Conservation (phyloP, 306 rosid genomes). For the Urtica urens region DNA sequence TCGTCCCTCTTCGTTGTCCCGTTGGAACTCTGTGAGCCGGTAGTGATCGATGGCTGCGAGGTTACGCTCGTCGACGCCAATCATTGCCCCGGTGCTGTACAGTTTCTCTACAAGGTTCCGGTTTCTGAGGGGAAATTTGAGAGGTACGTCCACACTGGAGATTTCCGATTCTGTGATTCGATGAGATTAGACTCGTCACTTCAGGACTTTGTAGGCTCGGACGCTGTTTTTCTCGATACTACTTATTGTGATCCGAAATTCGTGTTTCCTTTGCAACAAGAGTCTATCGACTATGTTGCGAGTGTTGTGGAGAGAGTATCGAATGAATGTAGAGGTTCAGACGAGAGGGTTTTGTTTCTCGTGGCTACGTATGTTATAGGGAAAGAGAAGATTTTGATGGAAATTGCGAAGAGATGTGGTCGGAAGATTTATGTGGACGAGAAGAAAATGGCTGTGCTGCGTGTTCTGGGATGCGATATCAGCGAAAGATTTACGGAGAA, state of each 20-base stretch:
- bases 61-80: conserved; percentile 62
- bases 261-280: conserved; percentile 58
- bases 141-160: conserved; percentile 86
- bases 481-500: conserved; percentile 59
- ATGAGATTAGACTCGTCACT: conserved; percentile 38
- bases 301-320: conserved; percentile 29
- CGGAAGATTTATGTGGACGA: conserved; percentile 63
- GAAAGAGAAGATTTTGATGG: conserved; percentile 78
- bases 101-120: conserved; percentile 54
- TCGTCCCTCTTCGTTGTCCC: conserved; percentile 34
- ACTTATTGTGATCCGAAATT: conserved; percentile 83
- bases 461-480: conserved; percentile 54
- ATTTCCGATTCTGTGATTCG: conserved; percentile 47
- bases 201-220: conserved; percentile 40
- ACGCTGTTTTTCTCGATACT: conserved; percentile 67
- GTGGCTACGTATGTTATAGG: conserved; percentile 91
- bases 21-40: conserved; percentile 31
- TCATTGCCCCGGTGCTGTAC: conserved; percentile 88
- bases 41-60: conserved; percentile 41
- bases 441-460: conserved; percentile 59
- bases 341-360: conserved; percentile 49
- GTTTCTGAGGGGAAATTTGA: conserved; percentile 10
- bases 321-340: conserved; percentile 21
- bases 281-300: conserved; percentile 53
- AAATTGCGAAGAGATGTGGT: conserved; percentile 48